A percentile compares a stretch with the other conserved stretches of the same genome.
Conservation (phyloP, 768 basidiomycete species). For the Suillus weaverae region DNA sequence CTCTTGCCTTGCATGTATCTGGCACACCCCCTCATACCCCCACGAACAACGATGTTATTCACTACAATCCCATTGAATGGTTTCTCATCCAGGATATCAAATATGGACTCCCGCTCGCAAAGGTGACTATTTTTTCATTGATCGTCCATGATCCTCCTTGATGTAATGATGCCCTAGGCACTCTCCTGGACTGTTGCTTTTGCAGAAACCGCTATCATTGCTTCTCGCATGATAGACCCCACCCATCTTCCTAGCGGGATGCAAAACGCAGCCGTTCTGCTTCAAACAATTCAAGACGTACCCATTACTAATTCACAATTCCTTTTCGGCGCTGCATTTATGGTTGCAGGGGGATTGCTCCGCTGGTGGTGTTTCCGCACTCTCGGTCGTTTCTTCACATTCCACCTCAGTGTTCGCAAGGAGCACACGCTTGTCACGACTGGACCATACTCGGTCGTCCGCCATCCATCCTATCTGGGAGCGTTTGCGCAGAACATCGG, state of each 20-base stretch:
- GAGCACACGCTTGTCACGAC: constrained; percentile 42
- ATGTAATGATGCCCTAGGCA: neutral
- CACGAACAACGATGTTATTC: constrained; percentile 32
- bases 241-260: neutral
- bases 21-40: constrained; percentile 49
- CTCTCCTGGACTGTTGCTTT: constrained; percentile 2
- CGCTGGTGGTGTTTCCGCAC: constrained; percentile 31
- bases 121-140: neutral
- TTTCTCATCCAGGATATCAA: neutral
- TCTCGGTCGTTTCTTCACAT: constrained; percentile 43
- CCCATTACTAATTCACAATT: neutral
- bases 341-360: constrained; percentile 20
- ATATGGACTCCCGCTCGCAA: neutral
- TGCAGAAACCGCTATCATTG: neutral
- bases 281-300: neutral
- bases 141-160: neutral
- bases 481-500: constrained; percentile 13
- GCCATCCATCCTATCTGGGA: constrained; percentile 46
- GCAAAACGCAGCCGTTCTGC: neutral
- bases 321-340: constrained; percentile 5
- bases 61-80: neutral
- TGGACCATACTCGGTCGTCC: constrained; percentile 43
- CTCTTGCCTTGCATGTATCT: constrained; percentile 41
- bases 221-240: neutral
- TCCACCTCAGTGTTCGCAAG: constrained; percentile 41